A percentile compares a stretch with the other conserved stretches of the same genome.
phyloP scores from a whole-genome alignment of 352 stramenopile genomes.

The Globisporangium apiculatum region DNA sequence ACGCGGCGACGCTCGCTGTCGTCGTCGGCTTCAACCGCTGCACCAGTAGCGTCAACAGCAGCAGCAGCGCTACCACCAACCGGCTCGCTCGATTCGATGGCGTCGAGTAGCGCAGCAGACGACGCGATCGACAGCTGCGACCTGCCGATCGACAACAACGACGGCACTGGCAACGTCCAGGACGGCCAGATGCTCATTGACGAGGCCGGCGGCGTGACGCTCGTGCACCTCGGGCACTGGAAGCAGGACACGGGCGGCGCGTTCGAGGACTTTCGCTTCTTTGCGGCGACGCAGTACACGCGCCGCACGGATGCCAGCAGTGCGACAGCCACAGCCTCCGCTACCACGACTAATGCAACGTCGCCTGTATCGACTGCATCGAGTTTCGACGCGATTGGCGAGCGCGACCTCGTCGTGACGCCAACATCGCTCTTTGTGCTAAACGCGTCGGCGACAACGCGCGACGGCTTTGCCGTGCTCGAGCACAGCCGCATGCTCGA shows the following conservation, averaged over 20 bases:
- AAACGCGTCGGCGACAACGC: conserved; percentile 31
- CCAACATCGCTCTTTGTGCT: conserved; percentile 37
- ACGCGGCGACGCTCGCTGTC: conserved; percentile 23
- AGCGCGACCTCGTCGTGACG: conserved; percentile 69
- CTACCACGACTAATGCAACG: not conserved
- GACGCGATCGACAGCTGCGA: conserved; percentile 9
- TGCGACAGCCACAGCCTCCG: not conserved
- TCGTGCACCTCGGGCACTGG: conserved; percentile 42
- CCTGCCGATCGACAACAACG: not conserved
- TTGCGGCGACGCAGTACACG: conserved; percentile 28
- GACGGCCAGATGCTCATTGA: conserved; percentile 12
- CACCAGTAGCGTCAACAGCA: not conserved
- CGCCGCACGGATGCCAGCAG: not conserved
- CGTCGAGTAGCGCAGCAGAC: not conserved
- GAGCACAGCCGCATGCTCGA: conserved; percentile 52
- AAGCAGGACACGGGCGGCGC: conserved; percentile 25
- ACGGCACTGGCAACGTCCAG: conserved; percentile 8
- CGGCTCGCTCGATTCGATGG: too few relatives aligned
- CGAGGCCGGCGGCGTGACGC: conserved; percentile 15
- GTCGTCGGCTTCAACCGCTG: conserved; percentile 14
- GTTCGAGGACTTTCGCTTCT: conserved; percentile 45
- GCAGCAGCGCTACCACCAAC: not conserved
- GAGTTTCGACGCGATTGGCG: conserved; percentile 26
- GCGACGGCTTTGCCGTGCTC: conserved; percentile 42
- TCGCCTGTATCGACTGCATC: not conserved